Conservation (phyloP, 139 green algal genomes). For the Ettlia oleoabundans region DNA sequence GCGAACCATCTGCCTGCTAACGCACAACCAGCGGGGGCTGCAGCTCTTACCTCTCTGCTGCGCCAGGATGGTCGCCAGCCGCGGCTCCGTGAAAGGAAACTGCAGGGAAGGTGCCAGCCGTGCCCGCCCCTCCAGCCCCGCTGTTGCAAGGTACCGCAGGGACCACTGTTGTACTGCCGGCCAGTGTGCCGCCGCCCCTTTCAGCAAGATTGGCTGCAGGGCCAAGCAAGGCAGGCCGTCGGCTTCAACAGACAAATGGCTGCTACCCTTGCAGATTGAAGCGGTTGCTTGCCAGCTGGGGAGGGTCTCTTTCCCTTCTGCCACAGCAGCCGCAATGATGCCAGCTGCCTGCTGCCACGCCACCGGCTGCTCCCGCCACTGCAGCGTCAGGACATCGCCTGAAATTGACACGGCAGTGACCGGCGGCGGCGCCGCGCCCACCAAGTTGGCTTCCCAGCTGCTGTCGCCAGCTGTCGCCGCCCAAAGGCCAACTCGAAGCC, state of each 20-base stretch:
- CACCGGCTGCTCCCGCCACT: constrained; percentile 1
- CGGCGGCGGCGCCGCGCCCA: constrained; percentile 1
- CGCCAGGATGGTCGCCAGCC: constrained; percentile 7
- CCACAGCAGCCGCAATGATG: neutral
- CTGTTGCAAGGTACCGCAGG: neutral
- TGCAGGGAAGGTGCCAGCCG: constrained; percentile 15
- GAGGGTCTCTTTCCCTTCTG: too few relatives aligned
- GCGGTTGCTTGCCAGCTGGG: neutral
- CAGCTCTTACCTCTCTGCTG: constrained; percentile 11
- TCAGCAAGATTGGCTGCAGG: constrained; percentile 24
- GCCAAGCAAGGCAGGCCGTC: too few relatives aligned
- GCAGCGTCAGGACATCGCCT: neutral
- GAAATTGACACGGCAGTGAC: neutral
- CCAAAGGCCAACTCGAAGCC: constrained; percentile 1
- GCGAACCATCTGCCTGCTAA: too few relatives aligned
- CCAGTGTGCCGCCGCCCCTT: constrained; percentile 19
- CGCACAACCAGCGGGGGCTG: too few relatives aligned
- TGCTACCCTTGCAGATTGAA: too few relatives aligned
- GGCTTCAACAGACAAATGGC: too few relatives aligned
- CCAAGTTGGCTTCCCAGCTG: neutral
- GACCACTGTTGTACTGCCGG: constrained; percentile 8
- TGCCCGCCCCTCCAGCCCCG: neutral
- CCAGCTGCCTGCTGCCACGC: neutral
- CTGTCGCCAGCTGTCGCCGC: neutral
- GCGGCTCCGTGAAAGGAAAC: constrained; percentile 26